Base-by-base conservation (phyloP, 179 eudicot genomes). In the Monotropa hypopitys region DNA sequence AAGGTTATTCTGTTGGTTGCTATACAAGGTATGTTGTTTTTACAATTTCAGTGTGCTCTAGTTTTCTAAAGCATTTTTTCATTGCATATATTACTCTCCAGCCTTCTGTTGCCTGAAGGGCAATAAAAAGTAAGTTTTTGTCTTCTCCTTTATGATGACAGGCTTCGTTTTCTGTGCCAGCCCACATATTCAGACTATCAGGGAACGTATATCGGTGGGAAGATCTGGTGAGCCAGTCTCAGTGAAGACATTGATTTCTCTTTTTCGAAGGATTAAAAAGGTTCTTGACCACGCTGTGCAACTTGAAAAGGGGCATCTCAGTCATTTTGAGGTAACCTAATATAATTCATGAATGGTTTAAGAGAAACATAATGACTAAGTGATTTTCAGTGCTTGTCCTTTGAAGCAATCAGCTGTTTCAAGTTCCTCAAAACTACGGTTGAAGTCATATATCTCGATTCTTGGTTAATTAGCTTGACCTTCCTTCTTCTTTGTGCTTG, bases 1-100 rank as follows among this genome's bases (percentile, higher is more conserved):
- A 89, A 76, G 99, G 99, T 18, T 95, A 95, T 82, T 88, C 91
- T 73, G 97, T 95, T 45, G 99, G 99, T 47, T 90, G 97, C 83
- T 95, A 90, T 83, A 89, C 97, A 26, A 95, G 97, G 97, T 88
- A 79, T 74, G 47, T n/a, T 49, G 11, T 46, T 42, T 47, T 18
- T 35, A 33, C 20, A 45, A 3, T 45, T 15, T 12, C 59, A 46
- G 8, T 54, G 12, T 50, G 5, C 21, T 32, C 2, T 18, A 0
- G 12, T 73, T 79, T 67, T 35, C n/a, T 15, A 7, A 74, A 76
- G 62, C 61, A 67, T 74, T 59, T 65, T 74, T 7, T 9, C 42
- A 13, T 40, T 45, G 1, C 28, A 45, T 42, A 20, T 3, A 35
- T n/a, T 32, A 6, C 68, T 28, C 42, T 42, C 40, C 9, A 38